Evolutionary conservation across 2,329 filamentous ascomycete genomes (phyloP).

Genomic region (Fusarium euwallaceae): DNA sequence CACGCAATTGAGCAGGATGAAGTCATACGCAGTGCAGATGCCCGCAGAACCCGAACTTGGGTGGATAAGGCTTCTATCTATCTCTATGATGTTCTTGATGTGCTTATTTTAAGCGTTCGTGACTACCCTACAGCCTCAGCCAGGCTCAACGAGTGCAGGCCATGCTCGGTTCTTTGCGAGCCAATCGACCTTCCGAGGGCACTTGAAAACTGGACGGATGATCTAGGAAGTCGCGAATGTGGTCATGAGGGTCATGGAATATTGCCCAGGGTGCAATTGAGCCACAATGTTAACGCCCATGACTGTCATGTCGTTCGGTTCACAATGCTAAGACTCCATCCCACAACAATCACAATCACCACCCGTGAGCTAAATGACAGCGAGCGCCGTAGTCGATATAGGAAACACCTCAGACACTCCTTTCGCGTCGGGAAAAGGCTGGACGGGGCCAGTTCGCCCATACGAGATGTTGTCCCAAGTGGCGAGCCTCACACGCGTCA

Average conservation of each 20-base stretch:
- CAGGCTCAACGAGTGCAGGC: background rate
- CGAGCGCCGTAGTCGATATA: constrained; percentile 39
- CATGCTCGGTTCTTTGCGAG: background rate
- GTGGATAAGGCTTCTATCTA: background rate
- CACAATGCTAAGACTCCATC: constrained; percentile 39
- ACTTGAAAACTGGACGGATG: background rate
- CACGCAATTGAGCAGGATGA: constrained; percentile 8
- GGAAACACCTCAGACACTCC: constrained; percentile 23
- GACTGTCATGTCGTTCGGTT: background rate
- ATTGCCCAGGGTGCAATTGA: no score
- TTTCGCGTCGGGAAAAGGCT: background rate
- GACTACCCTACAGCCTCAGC: background rate
- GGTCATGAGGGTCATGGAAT: background rate
- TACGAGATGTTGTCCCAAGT: background rate
- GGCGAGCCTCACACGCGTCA: constrained; percentile 1
- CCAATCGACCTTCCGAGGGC: background rate
- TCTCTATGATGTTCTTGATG: background rate
- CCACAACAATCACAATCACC: constrained; percentile 35
- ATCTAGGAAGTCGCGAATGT: background rate
- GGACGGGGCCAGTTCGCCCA: background rate
- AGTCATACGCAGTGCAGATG: background rate
- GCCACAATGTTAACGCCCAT: no score
- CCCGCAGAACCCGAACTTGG: background rate
- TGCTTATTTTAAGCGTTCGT: background rate
- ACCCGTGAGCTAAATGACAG: constrained; percentile 35